phyloP scores from a whole-genome alignment of 2,329 filamentous ascomycete genomes.

The Botrytis fragariae region DNA sequence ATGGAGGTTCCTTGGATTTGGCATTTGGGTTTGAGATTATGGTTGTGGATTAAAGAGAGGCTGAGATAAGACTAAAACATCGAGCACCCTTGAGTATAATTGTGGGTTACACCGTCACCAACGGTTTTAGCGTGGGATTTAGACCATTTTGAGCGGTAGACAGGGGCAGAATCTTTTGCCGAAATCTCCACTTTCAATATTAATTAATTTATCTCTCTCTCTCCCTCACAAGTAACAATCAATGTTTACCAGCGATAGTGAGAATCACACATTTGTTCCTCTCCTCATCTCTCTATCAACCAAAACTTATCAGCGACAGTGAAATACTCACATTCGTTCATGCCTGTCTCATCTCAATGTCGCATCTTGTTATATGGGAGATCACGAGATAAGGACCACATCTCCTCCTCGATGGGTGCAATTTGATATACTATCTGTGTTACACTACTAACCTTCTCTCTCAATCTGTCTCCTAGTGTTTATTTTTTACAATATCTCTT shows the following conservation, averaged over 20 bases:
- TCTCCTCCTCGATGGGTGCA: not conserved
- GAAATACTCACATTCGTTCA: not conserved
- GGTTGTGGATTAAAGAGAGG: not conserved
- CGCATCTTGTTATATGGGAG: not conserved
- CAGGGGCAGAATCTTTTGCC: not conserved
- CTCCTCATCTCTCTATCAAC: too few species aligned
- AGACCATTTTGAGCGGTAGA: not conserved
- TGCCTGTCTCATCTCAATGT: not conserved
- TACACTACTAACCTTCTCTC: not conserved
- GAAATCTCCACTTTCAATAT: not conserved
- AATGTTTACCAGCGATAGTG: not conserved
- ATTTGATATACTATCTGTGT: not conserved
- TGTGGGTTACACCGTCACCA: not conserved
- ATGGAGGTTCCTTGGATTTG: not conserved
- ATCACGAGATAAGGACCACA: not conserved
- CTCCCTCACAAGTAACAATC: not conserved
- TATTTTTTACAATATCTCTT: not conserved
- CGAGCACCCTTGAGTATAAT: not conserved
- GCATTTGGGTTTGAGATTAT: not conserved
- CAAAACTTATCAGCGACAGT: not conserved
- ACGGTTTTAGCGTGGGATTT: not conserved
- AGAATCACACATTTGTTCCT: not conserved
- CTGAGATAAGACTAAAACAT: not conserved
- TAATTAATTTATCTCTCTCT: not conserved
- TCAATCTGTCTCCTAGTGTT: not conserved